phyloP scores from a whole-genome alignment of 2,329 filamentous ascomycete genomes.

The Madurella mycetomatis region DNA sequence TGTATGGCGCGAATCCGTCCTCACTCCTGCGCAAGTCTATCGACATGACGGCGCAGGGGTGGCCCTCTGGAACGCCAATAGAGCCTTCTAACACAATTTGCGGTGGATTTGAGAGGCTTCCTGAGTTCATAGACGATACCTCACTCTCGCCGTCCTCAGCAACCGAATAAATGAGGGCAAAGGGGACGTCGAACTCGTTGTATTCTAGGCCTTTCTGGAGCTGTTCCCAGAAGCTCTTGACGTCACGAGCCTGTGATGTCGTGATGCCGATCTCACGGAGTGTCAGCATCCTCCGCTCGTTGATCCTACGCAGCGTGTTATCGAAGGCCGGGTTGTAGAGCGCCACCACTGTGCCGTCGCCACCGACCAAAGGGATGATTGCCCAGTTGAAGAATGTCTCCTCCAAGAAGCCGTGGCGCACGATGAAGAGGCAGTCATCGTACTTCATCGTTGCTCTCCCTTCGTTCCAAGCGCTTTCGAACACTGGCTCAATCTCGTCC shows the following conservation, averaged over 20 bases:
- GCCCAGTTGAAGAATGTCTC: constrained; percentile 83
- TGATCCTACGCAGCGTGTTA: constrained; percentile 72
- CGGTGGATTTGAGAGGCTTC: constrained; percentile 56
- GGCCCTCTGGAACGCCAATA: constrained; percentile 62
- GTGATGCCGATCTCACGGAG: constrained; percentile 72
- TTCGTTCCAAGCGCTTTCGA: constrained; percentile 61
- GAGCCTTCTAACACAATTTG: constrained; percentile 67
- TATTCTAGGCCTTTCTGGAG: constrained; percentile 65
- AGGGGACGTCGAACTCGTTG: constrained; percentile 72
- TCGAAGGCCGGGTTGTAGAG: constrained; percentile 79
- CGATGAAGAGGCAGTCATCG: constrained; percentile 71
- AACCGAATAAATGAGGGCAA: constrained; percentile 72
- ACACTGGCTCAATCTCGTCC: constrained; percentile 64
- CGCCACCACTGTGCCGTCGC: constrained; percentile 68
- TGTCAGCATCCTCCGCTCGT: constrained; percentile 74
- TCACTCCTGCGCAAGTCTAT: constrained; percentile 67
- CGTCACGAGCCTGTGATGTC: constrained; percentile 66
- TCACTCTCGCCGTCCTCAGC: constrained; percentile 68
- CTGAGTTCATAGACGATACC: constrained; percentile 65
- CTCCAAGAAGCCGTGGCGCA: constrained; percentile 65
- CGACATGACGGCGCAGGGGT: constrained; percentile 54
- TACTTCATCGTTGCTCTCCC: constrained; percentile 82
- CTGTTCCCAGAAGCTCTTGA: constrained; percentile 69
- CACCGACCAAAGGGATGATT: constrained; percentile 71
- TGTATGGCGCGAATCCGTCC: constrained; percentile 70